These are phyloP conservation scores for Pythium angustatum DNA, from an alignment of 352 stramenopile species.

Conservation along the genomic window DNA sequence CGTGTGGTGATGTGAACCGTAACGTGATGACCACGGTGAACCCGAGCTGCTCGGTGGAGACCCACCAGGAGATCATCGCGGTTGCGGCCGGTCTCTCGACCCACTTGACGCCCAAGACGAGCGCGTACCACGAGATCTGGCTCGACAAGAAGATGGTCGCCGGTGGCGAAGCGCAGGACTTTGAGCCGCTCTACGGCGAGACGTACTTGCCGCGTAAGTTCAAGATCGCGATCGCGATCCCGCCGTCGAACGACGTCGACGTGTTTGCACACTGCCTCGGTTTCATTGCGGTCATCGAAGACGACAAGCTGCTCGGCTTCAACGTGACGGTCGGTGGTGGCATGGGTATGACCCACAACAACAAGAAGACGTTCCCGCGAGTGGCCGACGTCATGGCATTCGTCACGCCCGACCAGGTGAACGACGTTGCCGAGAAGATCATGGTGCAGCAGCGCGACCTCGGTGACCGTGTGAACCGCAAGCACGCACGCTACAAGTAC, in stretches of 20 bases:
- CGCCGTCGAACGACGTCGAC: constrained; percentile 97
- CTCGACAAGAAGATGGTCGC: constrained; percentile 97
- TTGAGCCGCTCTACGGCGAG: constrained; percentile 97
- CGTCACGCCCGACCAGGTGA: constrained; percentile 91
- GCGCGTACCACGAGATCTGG: constrained; percentile 97
- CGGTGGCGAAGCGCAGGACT: constrained; percentile 90
- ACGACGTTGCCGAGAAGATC: constrained; percentile 91
- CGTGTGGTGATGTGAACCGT: constrained; percentile 96
- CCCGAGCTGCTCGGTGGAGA: constrained; percentile 84
- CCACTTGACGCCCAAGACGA: constrained; percentile 93
- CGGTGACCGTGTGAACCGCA: constrained; percentile 96
- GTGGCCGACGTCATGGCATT: constrained; percentile 96
- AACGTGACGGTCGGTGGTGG: constrained; percentile 97
- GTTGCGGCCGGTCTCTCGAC: constrained; percentile 91
- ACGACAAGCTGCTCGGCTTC: constrained; percentile 89
- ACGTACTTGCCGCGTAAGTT: constrained; percentile 98
- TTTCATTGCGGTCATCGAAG: constrained; percentile 91
- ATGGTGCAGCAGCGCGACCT: constrained; percentile 95
- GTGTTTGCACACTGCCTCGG: constrained; percentile 98
- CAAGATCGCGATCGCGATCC: constrained; percentile 98
- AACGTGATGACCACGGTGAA: constrained; percentile 96
- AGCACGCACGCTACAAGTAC: constrained; percentile 98
- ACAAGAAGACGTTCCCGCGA: constrained; percentile 96
- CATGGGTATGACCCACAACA: constrained; percentile 98
- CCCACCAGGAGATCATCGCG: constrained; percentile 84